Conservation (phyloP, 768 basidiomycete genomes). For the Mycena capillaripes region DNA sequence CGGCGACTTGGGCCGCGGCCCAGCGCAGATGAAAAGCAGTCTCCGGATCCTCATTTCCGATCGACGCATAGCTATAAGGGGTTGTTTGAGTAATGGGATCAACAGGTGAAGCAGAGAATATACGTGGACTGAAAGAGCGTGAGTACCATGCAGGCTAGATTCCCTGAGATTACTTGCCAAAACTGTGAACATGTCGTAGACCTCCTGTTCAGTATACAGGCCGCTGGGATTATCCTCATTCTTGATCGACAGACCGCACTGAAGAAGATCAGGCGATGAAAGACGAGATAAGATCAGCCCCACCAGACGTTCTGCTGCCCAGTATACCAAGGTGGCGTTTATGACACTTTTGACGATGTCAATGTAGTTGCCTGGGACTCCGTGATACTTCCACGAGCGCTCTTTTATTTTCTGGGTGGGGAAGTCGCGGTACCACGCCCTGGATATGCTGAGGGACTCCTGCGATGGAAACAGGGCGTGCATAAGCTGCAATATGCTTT, state of each 20-base stretch:
- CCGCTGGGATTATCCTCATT: constrained; percentile 50
- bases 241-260: constrained; percentile 58
- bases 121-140: constrained; percentile 16
- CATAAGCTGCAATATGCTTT: constrained; percentile 23
- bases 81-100: no score
- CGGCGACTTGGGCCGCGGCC: neutral
- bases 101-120: neutral
- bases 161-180: constrained; percentile 25
- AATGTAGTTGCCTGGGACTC: constrained; percentile 47
- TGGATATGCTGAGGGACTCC: constrained; percentile 37
- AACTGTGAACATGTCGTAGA: constrained; percentile 52
- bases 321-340: constrained; percentile 55
- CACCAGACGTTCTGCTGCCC: constrained; percentile 56
- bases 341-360: constrained; percentile 61
- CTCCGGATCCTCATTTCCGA: neutral
- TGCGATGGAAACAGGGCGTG: constrained; percentile 46
- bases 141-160: neutral
- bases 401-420: constrained; percentile 38
- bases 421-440: constrained; percentile 42
- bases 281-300: constrained; percentile 14
- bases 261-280: neutral
- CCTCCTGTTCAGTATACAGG: constrained; percentile 55
- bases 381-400: constrained; percentile 43
- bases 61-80: neutral
- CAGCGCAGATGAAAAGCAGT: neutral